Conservation (phyloP, 1,284 basidiomycete species). For the Amylostereum chailletii region DNA sequence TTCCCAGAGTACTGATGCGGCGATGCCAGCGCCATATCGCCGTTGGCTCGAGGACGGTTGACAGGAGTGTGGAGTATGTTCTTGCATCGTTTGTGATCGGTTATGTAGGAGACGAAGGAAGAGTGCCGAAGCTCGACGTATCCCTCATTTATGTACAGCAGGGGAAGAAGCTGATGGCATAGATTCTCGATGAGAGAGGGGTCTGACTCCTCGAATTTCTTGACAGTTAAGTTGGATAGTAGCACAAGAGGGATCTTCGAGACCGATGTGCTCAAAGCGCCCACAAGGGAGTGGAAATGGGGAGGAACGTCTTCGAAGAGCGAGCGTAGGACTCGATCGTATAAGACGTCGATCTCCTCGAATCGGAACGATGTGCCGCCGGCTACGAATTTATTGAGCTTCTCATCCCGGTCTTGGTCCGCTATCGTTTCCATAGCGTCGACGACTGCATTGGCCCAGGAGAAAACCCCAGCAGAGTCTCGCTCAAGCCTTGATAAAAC, state of each 20-base stretch:
- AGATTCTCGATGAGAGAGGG: background rate
- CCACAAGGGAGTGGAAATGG: constrained; percentile 1
- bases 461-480: constrained; percentile 4
- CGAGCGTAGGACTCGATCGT: background rate
- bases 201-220: too few species aligned
- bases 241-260: constrained; percentile 2
- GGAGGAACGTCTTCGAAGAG: background rate
- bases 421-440: background rate
- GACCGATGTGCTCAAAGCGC: constrained; percentile 4
- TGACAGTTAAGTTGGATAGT: background rate
- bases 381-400: background rate
- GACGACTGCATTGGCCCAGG: constrained; percentile 5
- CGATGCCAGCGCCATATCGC: background rate
- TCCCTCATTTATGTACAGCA: constrained; percentile 4
- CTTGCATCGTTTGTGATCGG: constrained; percentile 1
- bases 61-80: constrained; percentile 8
- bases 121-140: constrained; percentile 5
- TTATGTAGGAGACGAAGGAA: constrained; percentile 8
- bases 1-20: too few species aligned
- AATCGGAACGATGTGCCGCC: constrained; percentile 1
- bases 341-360: constrained; percentile 2
- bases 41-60: constrained; percentile 13
- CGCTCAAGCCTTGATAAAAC: background rate
- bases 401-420: background rate
- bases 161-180: constrained; percentile 3